phyloP scores from a whole-genome alignment of 441 rosid genomes.

The Brassica hybrid region DNA sequence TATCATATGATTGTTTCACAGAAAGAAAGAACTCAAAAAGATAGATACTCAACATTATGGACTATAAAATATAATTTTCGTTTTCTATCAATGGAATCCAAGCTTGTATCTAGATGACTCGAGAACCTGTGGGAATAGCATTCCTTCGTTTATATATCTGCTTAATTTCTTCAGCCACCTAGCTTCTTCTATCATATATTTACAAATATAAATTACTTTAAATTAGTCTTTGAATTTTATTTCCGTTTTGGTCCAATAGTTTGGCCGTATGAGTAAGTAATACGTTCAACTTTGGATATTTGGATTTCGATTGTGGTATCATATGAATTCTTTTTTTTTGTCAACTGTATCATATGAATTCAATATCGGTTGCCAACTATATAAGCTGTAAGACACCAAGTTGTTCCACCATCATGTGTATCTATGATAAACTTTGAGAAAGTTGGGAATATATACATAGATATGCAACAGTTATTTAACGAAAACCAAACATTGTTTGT shows the following conservation, averaged over 20 bases:
- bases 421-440: constrained; percentile 3
- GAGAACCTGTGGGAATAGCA: constrained; percentile 12
- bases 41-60: not conserved
- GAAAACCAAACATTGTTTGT: not conserved
- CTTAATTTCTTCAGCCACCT: constrained; percentile 16
- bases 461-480: not conserved
- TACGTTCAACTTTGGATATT: constrained; percentile 1
- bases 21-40: not conserved
- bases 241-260: constrained; percentile 24
- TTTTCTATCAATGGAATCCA: not conserved
- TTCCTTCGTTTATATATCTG: not conserved
- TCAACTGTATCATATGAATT: constrained; percentile 3
- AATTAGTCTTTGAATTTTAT: not conserved
- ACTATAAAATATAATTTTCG: not conserved
- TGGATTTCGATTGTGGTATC: not conserved
- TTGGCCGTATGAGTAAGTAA: constrained; percentile 15
- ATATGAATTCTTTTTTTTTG: constrained; percentile 3
- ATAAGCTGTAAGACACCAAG: constrained; percentile 15
- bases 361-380: constrained; percentile 27
- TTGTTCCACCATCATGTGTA: constrained; percentile 18
- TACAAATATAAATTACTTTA: not conserved
- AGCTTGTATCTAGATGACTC: constrained; percentile 12
- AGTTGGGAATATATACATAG: not conserved
- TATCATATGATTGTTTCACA: constrained; percentile 25
- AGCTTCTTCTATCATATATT: constrained; percentile 28